Conservation (phyloP, 2,329 filamentous ascomycete species). For the Fusarium fujikuroi region DNA sequence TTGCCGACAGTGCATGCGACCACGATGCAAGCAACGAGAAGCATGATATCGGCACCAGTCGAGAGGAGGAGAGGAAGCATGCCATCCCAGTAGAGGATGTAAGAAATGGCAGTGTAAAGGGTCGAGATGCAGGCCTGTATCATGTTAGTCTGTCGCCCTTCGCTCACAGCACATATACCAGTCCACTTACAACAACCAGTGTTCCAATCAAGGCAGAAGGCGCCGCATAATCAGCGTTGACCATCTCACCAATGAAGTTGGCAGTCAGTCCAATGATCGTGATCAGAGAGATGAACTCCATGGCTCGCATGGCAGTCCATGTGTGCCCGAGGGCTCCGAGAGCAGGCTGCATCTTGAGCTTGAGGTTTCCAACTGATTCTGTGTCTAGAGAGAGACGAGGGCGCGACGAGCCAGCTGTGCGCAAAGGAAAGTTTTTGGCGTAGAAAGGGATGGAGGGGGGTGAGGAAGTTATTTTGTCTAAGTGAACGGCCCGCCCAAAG, state of each 20-base stretch:
- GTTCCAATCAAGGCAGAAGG: conserved; percentile 81
- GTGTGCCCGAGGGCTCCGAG: conserved; percentile 80
- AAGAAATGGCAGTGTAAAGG: conserved; percentile 82
- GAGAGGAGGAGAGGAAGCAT: conserved; percentile 79
- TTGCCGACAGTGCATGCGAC: conserved; percentile 81
- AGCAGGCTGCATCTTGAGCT: conserved; percentile 59
- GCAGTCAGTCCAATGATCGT: conserved; percentile 82
- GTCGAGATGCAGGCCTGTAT: conserved; percentile 78
- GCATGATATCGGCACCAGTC: conserved; percentile 71
- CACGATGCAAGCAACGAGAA: conserved; percentile 82
- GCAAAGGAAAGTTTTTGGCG: conserved; percentile 55
- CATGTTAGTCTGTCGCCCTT: conserved; percentile 2
- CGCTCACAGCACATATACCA: background rate
- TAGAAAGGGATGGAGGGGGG: conserved; percentile 52
- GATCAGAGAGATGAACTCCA: conserved; percentile 78
- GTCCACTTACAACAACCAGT: conserved; percentile 76
- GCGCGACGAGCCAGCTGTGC: conserved; percentile 52
- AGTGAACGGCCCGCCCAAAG: conserved; percentile 33
- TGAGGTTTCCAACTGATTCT: conserved; percentile 36
- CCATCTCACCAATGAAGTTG: conserved; percentile 84
- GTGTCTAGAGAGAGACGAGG: conserved; percentile 58
- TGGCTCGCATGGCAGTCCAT: conserved; percentile 77
- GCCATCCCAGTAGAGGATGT: conserved; percentile 82
- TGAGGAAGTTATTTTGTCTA: conserved; percentile 50
- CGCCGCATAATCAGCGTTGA: conserved; percentile 70